A percentile compares a stretch with the other conserved stretches of the same genome.
phyloP scores from a whole-genome alignment of 1,284 basidiomycete species.

The Naganishia sp. region DNA sequence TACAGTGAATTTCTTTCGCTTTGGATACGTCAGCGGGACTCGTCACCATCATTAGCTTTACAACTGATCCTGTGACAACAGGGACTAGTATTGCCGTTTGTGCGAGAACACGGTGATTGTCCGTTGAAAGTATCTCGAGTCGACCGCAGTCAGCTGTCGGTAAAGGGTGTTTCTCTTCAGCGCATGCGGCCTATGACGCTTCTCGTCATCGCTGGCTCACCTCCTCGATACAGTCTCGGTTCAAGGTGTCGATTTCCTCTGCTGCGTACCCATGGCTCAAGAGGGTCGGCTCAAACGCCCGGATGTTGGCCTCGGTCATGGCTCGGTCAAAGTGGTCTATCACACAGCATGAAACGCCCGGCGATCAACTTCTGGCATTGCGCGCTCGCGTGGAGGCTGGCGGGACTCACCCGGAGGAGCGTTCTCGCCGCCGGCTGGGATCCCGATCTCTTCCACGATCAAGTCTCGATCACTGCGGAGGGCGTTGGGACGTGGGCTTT shows the following conservation, averaged over 20 bases:
- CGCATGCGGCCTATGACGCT: neutral
- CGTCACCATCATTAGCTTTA: too few species aligned
- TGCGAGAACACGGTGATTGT: slow-evolving; percentile 47
- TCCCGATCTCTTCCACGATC: slow-evolving; percentile 44
- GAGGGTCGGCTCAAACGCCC: slow-evolving; percentile 36
- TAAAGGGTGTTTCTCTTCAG: neutral
- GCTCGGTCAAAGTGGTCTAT: slow-evolving; percentile 33
- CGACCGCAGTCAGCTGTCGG: slow-evolving; percentile 38
- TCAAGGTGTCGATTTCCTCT: slow-evolving; percentile 38
- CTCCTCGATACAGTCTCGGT: slow-evolving; percentile 37
- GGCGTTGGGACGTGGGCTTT: too few species aligned
- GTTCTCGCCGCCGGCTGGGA: slow-evolving; percentile 40
- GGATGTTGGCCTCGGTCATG: slow-evolving; percentile 39
- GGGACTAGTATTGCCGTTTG: slow-evolving; percentile 36
- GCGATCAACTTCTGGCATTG: neutral
- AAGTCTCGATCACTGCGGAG: slow-evolving; percentile 38
- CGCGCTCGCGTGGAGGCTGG: neutral
- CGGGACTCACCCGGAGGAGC: slow-evolving; percentile 40
- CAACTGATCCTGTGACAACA: neutral
- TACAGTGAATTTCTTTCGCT: neutral
- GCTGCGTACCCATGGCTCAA: slow-evolving; percentile 40
- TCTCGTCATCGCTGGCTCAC: slow-evolving; percentile 38
- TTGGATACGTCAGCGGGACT: too few species aligned
- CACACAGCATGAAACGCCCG: neutral
- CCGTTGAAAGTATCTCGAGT: slow-evolving; percentile 43